Conservation (phyloP, 257 asterid species). For the Euphrasia confusa region DNA sequence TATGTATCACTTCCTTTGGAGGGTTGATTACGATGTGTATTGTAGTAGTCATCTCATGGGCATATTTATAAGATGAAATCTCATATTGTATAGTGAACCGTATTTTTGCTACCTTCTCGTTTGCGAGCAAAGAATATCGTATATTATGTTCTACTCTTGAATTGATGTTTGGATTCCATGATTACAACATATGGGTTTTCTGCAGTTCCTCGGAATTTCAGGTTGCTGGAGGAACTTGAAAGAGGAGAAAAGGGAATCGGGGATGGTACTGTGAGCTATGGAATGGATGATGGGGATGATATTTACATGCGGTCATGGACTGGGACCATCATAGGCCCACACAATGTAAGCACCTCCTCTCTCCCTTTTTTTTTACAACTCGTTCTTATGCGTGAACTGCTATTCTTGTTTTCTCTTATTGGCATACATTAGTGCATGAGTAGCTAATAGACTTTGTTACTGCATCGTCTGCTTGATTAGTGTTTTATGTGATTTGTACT, state of each 20-base stretch:
- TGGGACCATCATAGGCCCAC: slow-evolving; percentile 12
- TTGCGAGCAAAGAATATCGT: neutral
- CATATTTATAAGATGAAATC: too few species aligned
- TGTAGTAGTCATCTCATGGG: neutral
- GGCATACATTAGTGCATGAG: too few species aligned
- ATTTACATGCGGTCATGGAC: slow-evolving; percentile 16
- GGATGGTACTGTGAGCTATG: slow-evolving; percentile 15
- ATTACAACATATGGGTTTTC: neutral
- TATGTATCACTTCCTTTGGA: neutral
- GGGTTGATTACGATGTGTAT: neutral
- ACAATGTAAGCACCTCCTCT: slow-evolving; percentile 9
- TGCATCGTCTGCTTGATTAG: too few species aligned
- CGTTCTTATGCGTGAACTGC: neutral
- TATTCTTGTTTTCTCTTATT: too few species aligned
- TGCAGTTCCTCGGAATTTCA: slow-evolving; percentile 16
- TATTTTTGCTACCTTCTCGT: neutral
- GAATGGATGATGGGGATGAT: slow-evolving; percentile 15
- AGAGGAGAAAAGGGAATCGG: slow-evolving; percentile 11
- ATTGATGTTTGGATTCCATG: neutral
- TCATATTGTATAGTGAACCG: too few species aligned
- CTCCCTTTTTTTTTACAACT: neutral
- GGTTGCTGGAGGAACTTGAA: slow-evolving; percentile 15
- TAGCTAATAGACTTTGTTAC: too few species aligned
- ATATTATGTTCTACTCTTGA: too few species aligned
- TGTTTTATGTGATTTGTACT: too few species aligned